Evolutionary conservation across 306 rosid species (phyloP).

Genomic region (Adenanthera pavonina): DNA sequence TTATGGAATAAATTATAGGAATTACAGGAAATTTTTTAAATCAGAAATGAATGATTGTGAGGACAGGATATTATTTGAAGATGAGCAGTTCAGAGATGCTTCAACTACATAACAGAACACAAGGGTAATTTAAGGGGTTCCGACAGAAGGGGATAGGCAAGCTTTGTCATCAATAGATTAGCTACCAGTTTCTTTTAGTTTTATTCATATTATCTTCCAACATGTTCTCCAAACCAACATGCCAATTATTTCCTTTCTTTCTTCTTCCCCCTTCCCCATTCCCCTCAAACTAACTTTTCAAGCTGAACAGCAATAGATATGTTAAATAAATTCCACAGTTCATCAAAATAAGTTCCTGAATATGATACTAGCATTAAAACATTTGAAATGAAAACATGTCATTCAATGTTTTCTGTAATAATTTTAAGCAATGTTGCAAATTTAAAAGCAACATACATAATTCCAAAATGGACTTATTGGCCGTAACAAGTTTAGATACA

Average conservation of each 20-base stretch:
- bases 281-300: not conserved
- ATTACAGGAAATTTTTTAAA: no score
- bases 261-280: not conserved
- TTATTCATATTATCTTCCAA: no score
- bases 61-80: no score
- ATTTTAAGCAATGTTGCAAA: constrained; percentile 2
- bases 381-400: not conserved
- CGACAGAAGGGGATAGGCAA: no score
- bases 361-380: not conserved
- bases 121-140: no score
- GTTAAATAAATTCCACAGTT: constrained; percentile 4
- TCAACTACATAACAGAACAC: no score
- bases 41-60: no score
- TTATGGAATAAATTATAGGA: no score
- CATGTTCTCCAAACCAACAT: not conserved
- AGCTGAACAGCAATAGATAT: not conserved
- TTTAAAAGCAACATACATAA: constrained; percentile 8
- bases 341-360: constrained; percentile 25
- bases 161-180: no score
- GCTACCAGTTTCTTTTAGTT: no score
- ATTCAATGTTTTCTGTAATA: constrained; percentile 19
- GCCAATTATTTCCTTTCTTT: not conserved
- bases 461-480: not conserved
- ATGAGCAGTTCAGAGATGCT: no score
- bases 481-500: not conserved